A percentile compares a stretch with the other conserved stretches of the same genome.
Conservation (phyloP, 2,329 filamentous ascomycete species). For the Hypoxylon sp. region DNA sequence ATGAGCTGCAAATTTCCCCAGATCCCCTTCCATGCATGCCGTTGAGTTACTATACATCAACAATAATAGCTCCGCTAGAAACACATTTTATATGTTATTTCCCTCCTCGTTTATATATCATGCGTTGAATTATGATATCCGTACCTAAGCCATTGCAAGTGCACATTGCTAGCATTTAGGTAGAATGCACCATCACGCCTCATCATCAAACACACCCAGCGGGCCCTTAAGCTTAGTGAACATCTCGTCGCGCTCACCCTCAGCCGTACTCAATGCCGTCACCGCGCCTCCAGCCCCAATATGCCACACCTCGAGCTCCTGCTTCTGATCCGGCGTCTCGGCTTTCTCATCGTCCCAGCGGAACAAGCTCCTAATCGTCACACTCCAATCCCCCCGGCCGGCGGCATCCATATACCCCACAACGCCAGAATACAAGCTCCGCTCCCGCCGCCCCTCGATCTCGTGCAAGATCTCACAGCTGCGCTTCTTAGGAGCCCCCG, state of each 20-base stretch:
- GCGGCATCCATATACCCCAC: conserved; percentile 91
- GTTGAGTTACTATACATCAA: conserved; percentile 25
- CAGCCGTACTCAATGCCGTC: conserved; percentile 83
- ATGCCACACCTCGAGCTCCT: conserved; percentile 75
- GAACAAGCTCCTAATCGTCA: conserved; percentile 88
- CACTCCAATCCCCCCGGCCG: conserved; percentile 90
- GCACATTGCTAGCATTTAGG: background rate
- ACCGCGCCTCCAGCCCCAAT: conserved; percentile 93
- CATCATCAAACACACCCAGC: conserved; percentile 64
- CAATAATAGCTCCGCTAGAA: conserved; percentile 4
- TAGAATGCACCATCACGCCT: conserved; percentile 40
- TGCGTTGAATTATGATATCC: background rate
- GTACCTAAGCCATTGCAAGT: background rate
- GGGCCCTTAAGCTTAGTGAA: conserved; percentile 77
- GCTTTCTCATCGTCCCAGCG: conserved; percentile 74
- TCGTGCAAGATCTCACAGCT: conserved; percentile 85
- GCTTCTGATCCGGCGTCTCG: conserved; percentile 49
- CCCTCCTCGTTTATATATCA: background rate
- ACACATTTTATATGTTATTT: background rate
- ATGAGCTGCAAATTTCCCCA: conserved; percentile 36
- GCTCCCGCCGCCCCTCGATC: conserved; percentile 74
- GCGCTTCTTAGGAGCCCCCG: conserved; percentile 93
- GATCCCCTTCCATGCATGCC: conserved; percentile 9
- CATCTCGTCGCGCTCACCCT: conserved; percentile 94
- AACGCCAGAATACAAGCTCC: conserved; percentile 89